Conservation (phyloP, 257 asterid species). For the Ilex aquifolium region DNA sequence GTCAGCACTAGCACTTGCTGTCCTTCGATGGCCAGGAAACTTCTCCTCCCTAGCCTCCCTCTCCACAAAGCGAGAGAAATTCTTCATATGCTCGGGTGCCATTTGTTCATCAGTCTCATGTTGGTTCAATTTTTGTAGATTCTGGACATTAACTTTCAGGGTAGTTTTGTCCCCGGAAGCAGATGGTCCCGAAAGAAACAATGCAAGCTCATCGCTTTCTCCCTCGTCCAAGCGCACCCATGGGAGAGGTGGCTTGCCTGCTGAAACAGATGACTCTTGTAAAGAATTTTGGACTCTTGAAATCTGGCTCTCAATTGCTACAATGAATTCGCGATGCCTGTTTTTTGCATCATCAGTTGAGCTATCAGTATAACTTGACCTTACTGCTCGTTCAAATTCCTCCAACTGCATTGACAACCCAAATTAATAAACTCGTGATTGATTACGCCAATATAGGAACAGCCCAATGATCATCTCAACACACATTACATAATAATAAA, state of each 20-base stretch:
- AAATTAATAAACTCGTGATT: not conserved
- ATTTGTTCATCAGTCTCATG: slow-evolving; percentile 25
- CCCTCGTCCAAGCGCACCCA: slow-evolving; percentile 84
- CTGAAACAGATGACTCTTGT: slow-evolving; percentile 39
- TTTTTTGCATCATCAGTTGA: slow-evolving; percentile 63
- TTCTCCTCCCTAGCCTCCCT: slow-evolving; percentile 44
- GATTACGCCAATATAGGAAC: not conserved
- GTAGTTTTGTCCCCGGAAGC: slow-evolving; percentile 20
- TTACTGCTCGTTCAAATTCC: slow-evolving; percentile 85
- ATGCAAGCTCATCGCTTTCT: slow-evolving; percentile 72
- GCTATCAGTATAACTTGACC: slow-evolving; percentile 44
- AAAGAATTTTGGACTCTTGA: slow-evolving; percentile 55
- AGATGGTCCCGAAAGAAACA: slow-evolving; percentile 65
- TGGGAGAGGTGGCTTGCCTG: slow-evolving; percentile 82
- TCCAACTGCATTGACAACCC: slow-evolving; percentile 53
- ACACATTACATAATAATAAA: too few relatives aligned
- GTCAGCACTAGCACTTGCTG: slow-evolving; percentile 95
- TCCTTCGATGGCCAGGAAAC: slow-evolving; percentile 71
- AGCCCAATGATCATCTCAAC: too few relatives aligned
- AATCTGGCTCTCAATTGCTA: slow-evolving; percentile 62
- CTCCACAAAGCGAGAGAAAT: slow-evolving; percentile 29
- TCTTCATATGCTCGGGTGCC: slow-evolving; percentile 30
- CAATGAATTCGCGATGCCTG: slow-evolving; percentile 61
- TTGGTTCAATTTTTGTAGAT: slow-evolving; percentile 18
- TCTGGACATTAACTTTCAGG: slow-evolving; percentile 22